A percentile compares a stretch with the other conserved stretches of the same genome.
Conservation (phyloP, 306 rosid species). For the Prunus campanulata region DNA sequence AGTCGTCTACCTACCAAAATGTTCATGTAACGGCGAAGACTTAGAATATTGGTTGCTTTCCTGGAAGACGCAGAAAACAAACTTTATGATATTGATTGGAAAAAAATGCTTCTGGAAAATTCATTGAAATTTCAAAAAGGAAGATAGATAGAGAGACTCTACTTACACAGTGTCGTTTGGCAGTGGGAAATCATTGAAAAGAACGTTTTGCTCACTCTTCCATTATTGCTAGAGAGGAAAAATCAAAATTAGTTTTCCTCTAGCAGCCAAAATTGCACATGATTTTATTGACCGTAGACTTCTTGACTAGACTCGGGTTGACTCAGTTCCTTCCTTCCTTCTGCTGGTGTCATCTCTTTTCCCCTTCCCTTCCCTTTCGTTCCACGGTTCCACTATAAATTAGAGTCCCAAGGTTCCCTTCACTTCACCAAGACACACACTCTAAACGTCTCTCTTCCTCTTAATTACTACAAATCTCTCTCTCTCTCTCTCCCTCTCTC, state of each 20-base stretch:
- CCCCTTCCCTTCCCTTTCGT: not conserved
- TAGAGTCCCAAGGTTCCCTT: not conserved
- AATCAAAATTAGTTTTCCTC: not conserved
- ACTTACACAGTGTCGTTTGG: not conserved
- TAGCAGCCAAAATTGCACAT: not conserved
- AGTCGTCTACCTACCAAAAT: no score
- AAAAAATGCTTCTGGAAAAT: not conserved
- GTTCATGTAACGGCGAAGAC: no score
- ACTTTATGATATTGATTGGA: no score
- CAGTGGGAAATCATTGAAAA: not conserved
- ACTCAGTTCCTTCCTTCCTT: not conserved
- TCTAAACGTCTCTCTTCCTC: not conserved
- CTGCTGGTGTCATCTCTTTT: not conserved
- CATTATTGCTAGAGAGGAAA: no score
- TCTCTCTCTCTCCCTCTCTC: no score
- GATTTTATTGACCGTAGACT: constrained; percentile 14
- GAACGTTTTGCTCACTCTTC: not conserved
- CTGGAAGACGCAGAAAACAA: no score
- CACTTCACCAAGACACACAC: not conserved
- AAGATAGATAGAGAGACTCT: not conserved
- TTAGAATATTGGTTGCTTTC: no score
- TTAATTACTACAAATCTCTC: not conserved
- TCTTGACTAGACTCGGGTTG: not conserved
- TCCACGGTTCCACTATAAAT: not conserved
- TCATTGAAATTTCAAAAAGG: not conserved